Evolutionary conservation across 2,329 filamentous ascomycete genomes (phyloP).

Genomic region (Emergomyces africanus): DNA sequence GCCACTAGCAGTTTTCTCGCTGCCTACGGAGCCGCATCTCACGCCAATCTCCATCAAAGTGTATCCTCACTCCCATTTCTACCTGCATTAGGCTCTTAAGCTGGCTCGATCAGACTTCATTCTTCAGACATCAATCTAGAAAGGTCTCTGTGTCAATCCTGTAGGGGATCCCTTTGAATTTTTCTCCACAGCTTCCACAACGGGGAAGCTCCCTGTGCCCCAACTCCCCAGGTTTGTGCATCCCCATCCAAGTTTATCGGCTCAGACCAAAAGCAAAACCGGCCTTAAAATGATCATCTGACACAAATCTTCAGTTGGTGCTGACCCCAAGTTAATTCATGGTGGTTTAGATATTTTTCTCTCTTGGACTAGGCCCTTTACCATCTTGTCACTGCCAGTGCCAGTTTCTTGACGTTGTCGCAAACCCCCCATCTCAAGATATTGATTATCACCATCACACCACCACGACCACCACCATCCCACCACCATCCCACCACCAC

Average conservation of each 20-base stretch:
- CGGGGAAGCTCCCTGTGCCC: neutral
- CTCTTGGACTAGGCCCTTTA: neutral
- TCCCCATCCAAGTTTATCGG: constrained; percentile 1
- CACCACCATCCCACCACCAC: neutral
- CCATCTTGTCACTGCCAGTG: neutral
- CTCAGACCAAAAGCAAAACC: neutral
- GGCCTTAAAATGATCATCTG: constrained; percentile 1
- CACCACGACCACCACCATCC: neutral
- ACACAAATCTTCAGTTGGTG: neutral
- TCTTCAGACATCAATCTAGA: neutral
- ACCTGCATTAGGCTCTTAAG: neutral
- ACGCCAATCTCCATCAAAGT: neutral
- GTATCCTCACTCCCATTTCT: neutral
- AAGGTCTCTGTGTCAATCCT: neutral
- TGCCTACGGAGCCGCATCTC: neutral
- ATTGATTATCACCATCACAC: neutral
- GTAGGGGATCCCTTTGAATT: neutral
- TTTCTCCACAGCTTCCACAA: neutral
- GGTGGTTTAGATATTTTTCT: neutral
- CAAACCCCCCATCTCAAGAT: neutral
- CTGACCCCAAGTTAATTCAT: neutral
- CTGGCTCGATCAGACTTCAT: neutral
- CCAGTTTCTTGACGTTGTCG: neutral
- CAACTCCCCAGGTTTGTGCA: neutral
- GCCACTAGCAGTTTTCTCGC: neutral